Evolutionary conservation across 2,329 filamentous ascomycete species (phyloP), one percentile per base, ranked within the genome.

Genomic region (Harringtonia aguacate): DNA sequence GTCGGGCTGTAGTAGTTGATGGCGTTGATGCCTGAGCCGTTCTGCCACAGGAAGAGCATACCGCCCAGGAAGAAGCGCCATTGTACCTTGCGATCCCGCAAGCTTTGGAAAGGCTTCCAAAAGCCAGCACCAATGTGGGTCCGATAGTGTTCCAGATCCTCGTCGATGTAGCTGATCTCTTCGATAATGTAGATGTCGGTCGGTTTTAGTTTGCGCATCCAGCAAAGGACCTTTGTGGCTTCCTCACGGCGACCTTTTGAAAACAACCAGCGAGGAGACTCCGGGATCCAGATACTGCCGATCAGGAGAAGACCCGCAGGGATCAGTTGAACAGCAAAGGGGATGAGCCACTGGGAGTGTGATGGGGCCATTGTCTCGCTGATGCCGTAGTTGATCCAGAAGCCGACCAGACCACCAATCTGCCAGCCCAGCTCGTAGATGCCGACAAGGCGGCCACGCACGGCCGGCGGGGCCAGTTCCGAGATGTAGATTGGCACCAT

Each of bases 21-120:
- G 18, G 83, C 82, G 52, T 87, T 87, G 65, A 87, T 87, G 3
- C 84, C 84, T 4, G 67, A 72, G 40, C 80, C 80, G 53, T 90
- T 90, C 61, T 90, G 85, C 72, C 79, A 87, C 43, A 89, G 66
- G 68, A 89, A 89, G 18, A 90, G 69, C 55, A 84, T 74, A 44
- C 75, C 74, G 38, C 84, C 84, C 12, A 89, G 70, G 58, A 86
- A 75, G 62, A 90, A 79, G 35, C 84, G 76, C 68, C 78, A 86
- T 51, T 76, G 76, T 22, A 84, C 72, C 55, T 72, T 73, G 46
- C 64, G 67, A 51, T 75, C 63, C 52, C 67, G 70, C 46, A 72
- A 67, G 20, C 75, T 67, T 8, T 68, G 65, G 63, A 86, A 85
- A 0, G 82, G 81, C 61, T 81, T 79, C 78, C 79, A 86, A 69